phyloP scores from a whole-genome alignment of 2,329 filamentous ascomycete genomes.

The Exserohilum turcica region DNA sequence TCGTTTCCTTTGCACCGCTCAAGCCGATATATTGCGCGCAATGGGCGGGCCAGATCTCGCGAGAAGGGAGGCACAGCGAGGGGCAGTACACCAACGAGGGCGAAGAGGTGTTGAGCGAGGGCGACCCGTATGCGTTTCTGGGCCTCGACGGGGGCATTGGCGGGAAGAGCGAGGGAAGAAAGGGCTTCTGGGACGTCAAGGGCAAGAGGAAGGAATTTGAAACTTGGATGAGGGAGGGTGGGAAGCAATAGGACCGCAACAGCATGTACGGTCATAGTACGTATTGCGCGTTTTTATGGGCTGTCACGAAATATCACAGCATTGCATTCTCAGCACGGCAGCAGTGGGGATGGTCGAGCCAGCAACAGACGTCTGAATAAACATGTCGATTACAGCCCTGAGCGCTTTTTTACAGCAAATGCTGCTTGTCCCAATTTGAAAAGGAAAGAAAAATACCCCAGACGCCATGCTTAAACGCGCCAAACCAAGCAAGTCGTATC shows the following conservation, averaged over 20 bases:
- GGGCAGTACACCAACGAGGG: conserved; percentile 64
- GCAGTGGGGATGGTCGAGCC: background rate
- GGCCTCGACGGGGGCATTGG: conserved; percentile 58
- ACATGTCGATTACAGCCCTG: background rate
- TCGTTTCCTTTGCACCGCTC: conserved; percentile 75
- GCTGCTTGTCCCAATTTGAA: background rate
- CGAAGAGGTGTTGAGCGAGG: conserved; percentile 66
- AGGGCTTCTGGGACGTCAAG: conserved; percentile 86
- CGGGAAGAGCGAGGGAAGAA: conserved; percentile 69
- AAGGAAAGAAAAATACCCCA: conserved; percentile 4
- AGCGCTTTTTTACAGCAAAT: background rate
- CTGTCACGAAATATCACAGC: background rate
- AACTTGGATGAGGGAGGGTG: conserved; percentile 63
- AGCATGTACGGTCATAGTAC: background rate
- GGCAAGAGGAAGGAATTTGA: conserved; percentile 84
- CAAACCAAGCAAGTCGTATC: conserved; percentile 1
- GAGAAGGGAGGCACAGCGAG: conserved; percentile 69
- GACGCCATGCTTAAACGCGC: conserved; percentile 21
- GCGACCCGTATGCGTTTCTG: conserved; percentile 78
- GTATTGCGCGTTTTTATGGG: background rate
- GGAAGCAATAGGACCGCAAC: conserved; percentile 15
- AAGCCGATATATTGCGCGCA: conserved; percentile 83
- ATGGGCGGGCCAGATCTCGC: conserved; percentile 84
- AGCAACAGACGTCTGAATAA: background rate
- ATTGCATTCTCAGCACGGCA: background rate